Base-by-base conservation (phyloP, 1,139 yeast genomes). In the Citeromyces hawaiiensis region DNA sequence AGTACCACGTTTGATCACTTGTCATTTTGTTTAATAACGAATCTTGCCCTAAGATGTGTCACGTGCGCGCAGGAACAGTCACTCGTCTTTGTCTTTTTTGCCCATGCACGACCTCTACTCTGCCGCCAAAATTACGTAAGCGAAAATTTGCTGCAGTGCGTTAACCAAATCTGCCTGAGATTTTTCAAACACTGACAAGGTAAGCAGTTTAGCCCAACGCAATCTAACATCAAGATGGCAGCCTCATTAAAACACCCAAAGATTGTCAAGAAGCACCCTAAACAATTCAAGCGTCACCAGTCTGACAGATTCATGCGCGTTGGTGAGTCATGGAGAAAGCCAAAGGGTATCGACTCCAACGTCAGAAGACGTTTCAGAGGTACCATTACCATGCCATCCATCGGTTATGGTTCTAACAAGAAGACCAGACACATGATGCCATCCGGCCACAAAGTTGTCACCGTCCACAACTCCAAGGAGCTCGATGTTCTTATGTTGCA, bases 361-460 rank as follows among this genome's bases (percentile, higher is more conserved):
- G 96, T 88, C 68, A 88, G 97, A 81, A 88, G 97, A 80, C 86
- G 97, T 78, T 93, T 91, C 94, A 86, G 97, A 82, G 98, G 98
- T 64, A 82, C 93, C 72, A 83, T 91, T 66, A 77, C 91, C 63
- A 94, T 88, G 80, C 99, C 99, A 77, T 88, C 83, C 77, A 88
- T 93, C 63, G 99, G 99, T 76, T 93, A 85, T 79, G 97, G 98
- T 72, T 87, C 97, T 60, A 87, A 91, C 96, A 91, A 87, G 79
- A 86, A 81, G 79, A 91, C 98, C 67, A 87, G 82, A 73, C 86
- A 79, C 79, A 66, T 91, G 76, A 72, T 76, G 66, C 96, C 97
- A 67, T 83, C 96, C 52, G 99, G 99, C 66, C 95, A 83, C 94
- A 91, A 87, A 80, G 81, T 85, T 60, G 83, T 82, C 78, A 73